phyloP scores from a whole-genome alignment of 352 stramenopile species.

The Globisporangium spiculum region DNA sequence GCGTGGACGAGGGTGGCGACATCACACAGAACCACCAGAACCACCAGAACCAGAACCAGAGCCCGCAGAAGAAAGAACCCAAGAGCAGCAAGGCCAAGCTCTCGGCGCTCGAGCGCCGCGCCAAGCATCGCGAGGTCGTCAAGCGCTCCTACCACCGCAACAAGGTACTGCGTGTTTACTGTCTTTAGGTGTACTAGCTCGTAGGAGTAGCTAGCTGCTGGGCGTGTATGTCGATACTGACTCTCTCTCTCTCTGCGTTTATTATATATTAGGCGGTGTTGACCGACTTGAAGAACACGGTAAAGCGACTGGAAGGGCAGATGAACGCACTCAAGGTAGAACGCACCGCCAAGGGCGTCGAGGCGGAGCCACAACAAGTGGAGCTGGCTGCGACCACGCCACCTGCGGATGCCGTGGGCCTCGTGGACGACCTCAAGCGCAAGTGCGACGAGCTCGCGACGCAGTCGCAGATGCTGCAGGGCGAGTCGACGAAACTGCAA shows the following conservation, averaged over 20 bases:
- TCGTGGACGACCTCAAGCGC: slow-evolving; percentile 30
- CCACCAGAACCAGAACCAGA: not conserved
- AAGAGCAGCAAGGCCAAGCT: slow-evolving; percentile 30
- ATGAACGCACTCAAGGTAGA: slow-evolving; percentile 34
- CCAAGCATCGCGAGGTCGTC: slow-evolving; percentile 66
- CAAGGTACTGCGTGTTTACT: slow-evolving; percentile 33
- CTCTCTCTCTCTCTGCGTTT: not conserved
- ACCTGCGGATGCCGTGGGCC: not conserved
- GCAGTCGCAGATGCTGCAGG: slow-evolving; percentile 40
- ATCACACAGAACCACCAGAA: not conserved
- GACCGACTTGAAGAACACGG: slow-evolving; percentile 46
- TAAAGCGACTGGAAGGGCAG: slow-evolving; percentile 51
- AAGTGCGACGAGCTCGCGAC: slow-evolving; percentile 33
- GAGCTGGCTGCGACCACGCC: not conserved
- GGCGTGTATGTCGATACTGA: not conserved
- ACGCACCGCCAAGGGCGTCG: not conserved
- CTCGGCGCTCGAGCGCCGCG: slow-evolving; percentile 51
- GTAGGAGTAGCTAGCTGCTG: not conserved
- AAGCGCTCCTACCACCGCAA: slow-evolving; percentile 74
- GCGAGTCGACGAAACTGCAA: slow-evolving; percentile 39
- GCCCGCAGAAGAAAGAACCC: not conserved
- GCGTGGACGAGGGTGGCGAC: slow-evolving; percentile 9
- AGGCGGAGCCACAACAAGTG: not conserved
- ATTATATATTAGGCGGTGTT: slow-evolving; percentile 32
- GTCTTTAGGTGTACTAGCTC: not conserved